These are phyloP conservation scores for Lactuca saligna DNA, from an alignment of 129 eudicot genomes.

Conservation along the genomic window DNA sequence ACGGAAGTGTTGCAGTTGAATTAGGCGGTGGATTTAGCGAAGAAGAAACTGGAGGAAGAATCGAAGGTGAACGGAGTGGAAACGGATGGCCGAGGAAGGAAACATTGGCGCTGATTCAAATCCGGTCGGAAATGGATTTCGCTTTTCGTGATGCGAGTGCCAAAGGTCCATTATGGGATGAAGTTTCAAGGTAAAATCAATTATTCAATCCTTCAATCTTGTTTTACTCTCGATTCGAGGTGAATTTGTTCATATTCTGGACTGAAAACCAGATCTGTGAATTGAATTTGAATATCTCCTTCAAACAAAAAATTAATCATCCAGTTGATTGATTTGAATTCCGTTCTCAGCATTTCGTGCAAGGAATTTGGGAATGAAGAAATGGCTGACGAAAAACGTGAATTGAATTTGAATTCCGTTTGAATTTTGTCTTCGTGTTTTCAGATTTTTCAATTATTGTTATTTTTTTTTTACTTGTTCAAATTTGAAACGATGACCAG, in stretches of 20 bases:
- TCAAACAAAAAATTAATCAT: background rate
- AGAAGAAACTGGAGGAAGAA: slow-evolving; percentile 46
- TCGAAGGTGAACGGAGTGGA: slow-evolving; percentile 60
- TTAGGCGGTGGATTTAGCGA: slow-evolving; percentile 38
- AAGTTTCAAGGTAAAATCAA: slow-evolving; percentile 72
- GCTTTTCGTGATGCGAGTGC: slow-evolving; percentile 86
- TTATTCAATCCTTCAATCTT: background rate
- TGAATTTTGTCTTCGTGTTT: slow-evolving; percentile 28
- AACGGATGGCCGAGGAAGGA: slow-evolving; percentile 97
- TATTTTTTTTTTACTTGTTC: slow-evolving; percentile 6
- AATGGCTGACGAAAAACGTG: background rate
- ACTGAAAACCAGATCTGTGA: slow-evolving; percentile 13
- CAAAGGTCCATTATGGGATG: slow-evolving; percentile 98
- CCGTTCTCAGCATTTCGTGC: background rate
- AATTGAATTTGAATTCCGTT: slow-evolving; percentile 11
- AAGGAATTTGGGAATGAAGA: background rate
- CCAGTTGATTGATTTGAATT: slow-evolving; percentile 4
- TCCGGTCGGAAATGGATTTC: slow-evolving; percentile 87
- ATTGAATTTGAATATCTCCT: background rate
- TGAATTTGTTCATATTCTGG: slow-evolving; percentile 7
- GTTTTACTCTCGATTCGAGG: background rate
- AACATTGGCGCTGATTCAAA: slow-evolving; percentile 75
- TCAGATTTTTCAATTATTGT: slow-evolving; percentile 24
- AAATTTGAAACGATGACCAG: slow-evolving; percentile 4
- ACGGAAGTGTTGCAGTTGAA: slow-evolving; percentile 36